Evolutionary conservation across 2,329 filamentous ascomycete species (phyloP), one percentile per base, ranked within the genome.

Genomic region (Lachnellula suecica): DNA sequence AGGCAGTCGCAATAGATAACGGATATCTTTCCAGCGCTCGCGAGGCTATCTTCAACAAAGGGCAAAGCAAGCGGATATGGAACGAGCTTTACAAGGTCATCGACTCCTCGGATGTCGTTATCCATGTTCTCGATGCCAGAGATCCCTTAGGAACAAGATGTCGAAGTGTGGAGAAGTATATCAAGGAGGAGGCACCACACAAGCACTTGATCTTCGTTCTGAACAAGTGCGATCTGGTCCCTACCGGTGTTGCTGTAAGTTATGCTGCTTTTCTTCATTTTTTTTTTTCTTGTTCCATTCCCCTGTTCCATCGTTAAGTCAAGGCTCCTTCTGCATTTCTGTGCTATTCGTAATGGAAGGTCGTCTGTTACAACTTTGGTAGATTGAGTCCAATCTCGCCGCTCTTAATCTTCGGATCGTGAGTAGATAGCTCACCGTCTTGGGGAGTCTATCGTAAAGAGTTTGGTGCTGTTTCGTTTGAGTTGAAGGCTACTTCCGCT

Each of bases 321-420:
- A 89, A 87, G 86, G 78, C 83, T 78, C 79, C 82, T 82, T 84
- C 85, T 79, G 75, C 83, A 80, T 76, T 70, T 66, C 67, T 70
- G 70, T 76, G 72, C 74, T 78, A 69, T 71, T 75, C 70, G 72
- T 79, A 71, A 85, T 94, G 89, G 87, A 86, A 85, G 83, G 78
- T 74, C 74, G 82, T 90, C 92, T 95, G 94, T 99, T 99, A 99
- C 89, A 91, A 88, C 88, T 84, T 90, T 97, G 94, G 94, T 87
- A 97, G 83, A 99, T 85, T 72, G 78, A 97, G 79, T 79, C 79
- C 78, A 58, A 76, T 79, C 85, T 88, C 87, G 83, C 79, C 66
- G 66, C 63, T 66, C 76, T 74, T 72, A 76, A 79, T 79, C 74
- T 82, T 83, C 76, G 83, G 82, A 79, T 74, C 71, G 73, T 72